These are phyloP conservation scores for Rhodamnia argentea DNA, from an alignment of 345 rosid species.

Conservation along the genomic window DNA sequence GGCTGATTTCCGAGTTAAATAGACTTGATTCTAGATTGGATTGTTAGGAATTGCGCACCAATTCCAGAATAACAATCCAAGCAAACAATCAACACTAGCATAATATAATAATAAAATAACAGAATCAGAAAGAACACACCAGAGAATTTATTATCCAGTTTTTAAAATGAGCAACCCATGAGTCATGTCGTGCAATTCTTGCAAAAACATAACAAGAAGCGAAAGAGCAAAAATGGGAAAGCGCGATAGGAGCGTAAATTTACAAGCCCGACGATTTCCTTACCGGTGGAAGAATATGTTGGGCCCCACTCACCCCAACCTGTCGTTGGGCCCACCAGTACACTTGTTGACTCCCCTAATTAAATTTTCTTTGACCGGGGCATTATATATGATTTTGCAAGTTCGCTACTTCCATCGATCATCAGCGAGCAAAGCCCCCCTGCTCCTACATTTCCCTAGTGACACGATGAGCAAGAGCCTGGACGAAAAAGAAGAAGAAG, in stretches of 20 bases:
- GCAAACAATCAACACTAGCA: too few relatives aligned
- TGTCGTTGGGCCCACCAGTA: not conserved
- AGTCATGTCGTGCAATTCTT: not conserved
- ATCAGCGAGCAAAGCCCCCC: not conserved
- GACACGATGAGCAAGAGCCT: accelerated
- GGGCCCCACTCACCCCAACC: not conserved
- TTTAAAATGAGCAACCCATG: not conserved
- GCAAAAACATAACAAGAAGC: not conserved
- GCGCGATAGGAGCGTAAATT: not conserved
- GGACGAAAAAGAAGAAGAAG: not conserved
- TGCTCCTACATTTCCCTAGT: not conserved
- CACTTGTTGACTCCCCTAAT: not conserved
- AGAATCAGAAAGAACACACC: too few relatives aligned
- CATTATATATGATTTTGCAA: not conserved
- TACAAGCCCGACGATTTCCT: not conserved
- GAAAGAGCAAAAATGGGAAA: not conserved
- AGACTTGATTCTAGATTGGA: too few relatives aligned
- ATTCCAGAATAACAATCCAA: too few relatives aligned
- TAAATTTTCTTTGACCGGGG: not conserved
- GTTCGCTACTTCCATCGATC: not conserved
- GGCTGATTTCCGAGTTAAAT: too few relatives aligned
- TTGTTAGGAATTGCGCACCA: too few relatives aligned
- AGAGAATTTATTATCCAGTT: not conserved
- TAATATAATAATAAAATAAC: too few relatives aligned
- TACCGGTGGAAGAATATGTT: not conserved